Conservation (phyloP, 2,329 filamentous ascomycete genomes). For the Thielaviopsis punctulata region DNA sequence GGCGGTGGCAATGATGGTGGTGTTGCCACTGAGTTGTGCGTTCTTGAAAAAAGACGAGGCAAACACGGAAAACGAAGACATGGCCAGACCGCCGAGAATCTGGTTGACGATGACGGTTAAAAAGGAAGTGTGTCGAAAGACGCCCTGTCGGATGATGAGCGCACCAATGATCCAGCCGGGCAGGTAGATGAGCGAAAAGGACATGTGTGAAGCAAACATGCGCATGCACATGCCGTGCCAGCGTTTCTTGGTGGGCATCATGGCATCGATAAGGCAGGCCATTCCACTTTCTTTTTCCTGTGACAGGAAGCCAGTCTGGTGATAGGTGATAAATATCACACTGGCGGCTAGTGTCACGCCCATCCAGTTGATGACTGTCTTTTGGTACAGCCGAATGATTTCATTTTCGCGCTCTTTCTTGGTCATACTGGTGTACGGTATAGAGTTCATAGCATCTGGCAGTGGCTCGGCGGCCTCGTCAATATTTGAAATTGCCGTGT, state of each 20-base stretch:
- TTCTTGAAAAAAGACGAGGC: conserved; percentile 72
- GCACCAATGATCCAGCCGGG: conserved; percentile 71
- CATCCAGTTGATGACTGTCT: conserved; percentile 51
- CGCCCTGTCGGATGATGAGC: conserved; percentile 41
- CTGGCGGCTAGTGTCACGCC: conserved; percentile 65
- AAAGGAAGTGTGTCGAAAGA: conserved; percentile 47
- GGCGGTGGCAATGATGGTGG: conserved; percentile 53
- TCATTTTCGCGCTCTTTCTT: conserved; percentile 45
- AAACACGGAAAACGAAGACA: conserved; percentile 67
- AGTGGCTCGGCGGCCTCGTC: conserved; percentile 22
- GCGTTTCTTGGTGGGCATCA: conserved; percentile 60
- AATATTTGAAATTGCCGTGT: conserved; percentile 48
- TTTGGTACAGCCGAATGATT: conserved; percentile 55
- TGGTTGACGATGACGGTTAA: conserved; percentile 58
- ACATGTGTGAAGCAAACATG: conserved; percentile 61
- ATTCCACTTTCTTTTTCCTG: conserved; percentile 75
- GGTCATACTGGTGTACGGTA: conserved; percentile 59
- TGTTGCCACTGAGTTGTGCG: conserved; percentile 74
- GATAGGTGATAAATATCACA: conserved; percentile 69
- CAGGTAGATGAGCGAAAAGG: conserved; percentile 64
- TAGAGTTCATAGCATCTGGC: conserved; percentile 40
- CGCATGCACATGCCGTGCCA: conserved; percentile 67
- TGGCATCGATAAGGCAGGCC: conserved; percentile 75
- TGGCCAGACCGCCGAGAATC: conserved; percentile 55
- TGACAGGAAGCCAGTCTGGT: conserved; percentile 72